These are phyloP conservation scores for Bolboschoenus planiculmis DNA, from an alignment of 176 grass and related monocot species.

Conservation along the genomic window DNA sequence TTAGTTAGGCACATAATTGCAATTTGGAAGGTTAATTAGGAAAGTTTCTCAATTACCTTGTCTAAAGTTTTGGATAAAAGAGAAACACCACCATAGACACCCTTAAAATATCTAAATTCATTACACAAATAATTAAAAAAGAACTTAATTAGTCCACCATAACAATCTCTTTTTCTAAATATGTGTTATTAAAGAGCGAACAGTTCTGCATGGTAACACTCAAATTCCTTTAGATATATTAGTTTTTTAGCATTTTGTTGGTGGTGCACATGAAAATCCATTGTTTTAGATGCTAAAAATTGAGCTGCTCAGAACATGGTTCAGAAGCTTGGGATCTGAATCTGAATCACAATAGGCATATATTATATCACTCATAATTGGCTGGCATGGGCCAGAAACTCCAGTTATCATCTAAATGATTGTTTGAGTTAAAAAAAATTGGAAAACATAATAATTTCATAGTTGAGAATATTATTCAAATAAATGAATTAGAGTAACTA, in stretches of 20 bases:
- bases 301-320: neutral
- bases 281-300: neutral
- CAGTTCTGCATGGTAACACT: neutral
- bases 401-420: neutral
- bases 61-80: neutral
- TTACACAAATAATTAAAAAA: neutral
- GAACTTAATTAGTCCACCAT: neutral
- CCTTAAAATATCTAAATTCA: neutral
- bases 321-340: neutral
- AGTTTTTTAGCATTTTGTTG: neutral
- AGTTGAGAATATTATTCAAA: neutral
- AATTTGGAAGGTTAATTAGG: neutral
- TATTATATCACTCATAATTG: neutral
- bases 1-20: neutral
- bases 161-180: neutral
- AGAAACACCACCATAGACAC: neutral
- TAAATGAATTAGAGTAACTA: neutral
- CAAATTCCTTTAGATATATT: neutral
- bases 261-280: neutral
- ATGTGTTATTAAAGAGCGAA: neutral
- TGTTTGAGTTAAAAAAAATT: neutral
- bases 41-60: neutral
- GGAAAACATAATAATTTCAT: neutral
- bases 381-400: neutral
- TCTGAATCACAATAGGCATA: neutral